Evolutionary conservation across 768 basidiomycete genomes (phyloP).

Genomic region (Amanita pseudoporphyria): DNA sequence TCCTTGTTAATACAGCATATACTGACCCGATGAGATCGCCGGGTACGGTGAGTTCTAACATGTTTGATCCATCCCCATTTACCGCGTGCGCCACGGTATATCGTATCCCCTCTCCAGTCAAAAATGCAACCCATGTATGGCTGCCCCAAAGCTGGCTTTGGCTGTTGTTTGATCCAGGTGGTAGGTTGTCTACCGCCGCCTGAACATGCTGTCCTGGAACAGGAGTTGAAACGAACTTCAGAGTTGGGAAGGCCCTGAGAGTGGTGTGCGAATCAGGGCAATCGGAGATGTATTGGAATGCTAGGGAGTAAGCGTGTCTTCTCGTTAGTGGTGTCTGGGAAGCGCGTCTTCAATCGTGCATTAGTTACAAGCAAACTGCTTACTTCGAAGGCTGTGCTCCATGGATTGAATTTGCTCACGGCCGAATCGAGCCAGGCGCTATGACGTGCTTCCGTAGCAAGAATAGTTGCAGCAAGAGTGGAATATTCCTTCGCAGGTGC

Average conservation of each 20-base stretch:
- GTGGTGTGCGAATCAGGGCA: background rate
- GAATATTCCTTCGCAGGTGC: slow-evolving; percentile 26
- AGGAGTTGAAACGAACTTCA: background rate
- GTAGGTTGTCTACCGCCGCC: background rate
- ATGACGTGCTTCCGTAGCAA: slow-evolving; percentile 52
- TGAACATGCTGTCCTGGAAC: slow-evolving; percentile 1
- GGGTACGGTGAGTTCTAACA: slow-evolving; percentile 19
- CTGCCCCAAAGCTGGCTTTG: background rate
- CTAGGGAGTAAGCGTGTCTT: slow-evolving; percentile 1
- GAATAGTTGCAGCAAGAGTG: slow-evolving; percentile 48
- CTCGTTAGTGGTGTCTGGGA: slow-evolving; percentile 3
- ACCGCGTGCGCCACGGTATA: background rate
- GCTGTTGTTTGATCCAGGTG: background rate
- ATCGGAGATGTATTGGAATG: background rate
- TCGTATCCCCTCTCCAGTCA: slow-evolving; percentile 4
- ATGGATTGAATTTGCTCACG: slow-evolving; percentile 36
- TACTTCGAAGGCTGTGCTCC: slow-evolving; percentile 54
- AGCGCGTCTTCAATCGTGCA: background rate
- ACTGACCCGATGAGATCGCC: slow-evolving; percentile 34
- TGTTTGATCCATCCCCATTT: background rate
- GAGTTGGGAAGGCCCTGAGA: background rate
- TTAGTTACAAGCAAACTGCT: slow-evolving; percentile 11
- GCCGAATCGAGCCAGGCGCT: slow-evolving; percentile 51
- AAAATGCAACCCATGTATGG: slow-evolving; percentile 4
- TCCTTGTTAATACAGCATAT: slow-evolving; percentile 37